Conservation (phyloP, 2,329 filamentous ascomycete genomes). For the Pezicula neosporulosa region DNA sequence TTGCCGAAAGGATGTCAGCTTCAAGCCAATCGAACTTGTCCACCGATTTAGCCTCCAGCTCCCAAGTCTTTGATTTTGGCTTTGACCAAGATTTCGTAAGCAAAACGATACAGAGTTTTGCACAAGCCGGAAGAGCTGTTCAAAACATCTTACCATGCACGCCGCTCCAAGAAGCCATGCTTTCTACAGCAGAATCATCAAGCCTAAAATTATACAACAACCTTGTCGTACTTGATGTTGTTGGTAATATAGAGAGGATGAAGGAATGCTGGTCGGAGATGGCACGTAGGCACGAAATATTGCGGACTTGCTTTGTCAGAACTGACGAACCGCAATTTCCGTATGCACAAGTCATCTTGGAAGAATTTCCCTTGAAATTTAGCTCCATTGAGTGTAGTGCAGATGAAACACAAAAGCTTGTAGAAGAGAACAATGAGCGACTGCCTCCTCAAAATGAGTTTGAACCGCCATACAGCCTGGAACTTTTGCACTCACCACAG, state of each 20-base stretch:
- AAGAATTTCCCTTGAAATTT: constrained; percentile 32
- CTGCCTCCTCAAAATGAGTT: constrained; percentile 3
- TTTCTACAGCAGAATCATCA: constrained; percentile 50
- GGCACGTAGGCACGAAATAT: constrained; percentile 65
- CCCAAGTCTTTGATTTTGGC: constrained; percentile 12
- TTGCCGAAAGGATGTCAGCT: constrained; percentile 39
- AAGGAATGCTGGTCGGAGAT: constrained; percentile 59
- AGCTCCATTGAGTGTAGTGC: not conserved
- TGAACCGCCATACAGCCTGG: constrained; percentile 23
- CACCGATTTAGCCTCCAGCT: not conserved
- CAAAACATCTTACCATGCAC: constrained; percentile 73
- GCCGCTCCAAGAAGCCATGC: constrained; percentile 84
- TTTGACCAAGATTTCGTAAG: constrained; percentile 17
- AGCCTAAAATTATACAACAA: constrained; percentile 65
- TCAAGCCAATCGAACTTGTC: not conserved
- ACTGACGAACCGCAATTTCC: constrained; percentile 59
- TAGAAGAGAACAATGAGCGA: not conserved
- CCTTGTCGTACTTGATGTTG: constrained; percentile 61
- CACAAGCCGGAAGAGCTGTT: constrained; percentile 30
- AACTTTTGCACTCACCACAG: constrained; percentile 5
- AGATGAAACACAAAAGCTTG: not conserved
- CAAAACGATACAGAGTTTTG: constrained; percentile 15
- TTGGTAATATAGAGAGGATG: constrained; percentile 46
- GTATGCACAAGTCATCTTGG: constrained; percentile 70
- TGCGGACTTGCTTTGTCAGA: constrained; percentile 71